Evolutionary conservation across 192 early-diverging fungal genomes (phyloP).

Genomic region (Backusella psychrophila): DNA sequence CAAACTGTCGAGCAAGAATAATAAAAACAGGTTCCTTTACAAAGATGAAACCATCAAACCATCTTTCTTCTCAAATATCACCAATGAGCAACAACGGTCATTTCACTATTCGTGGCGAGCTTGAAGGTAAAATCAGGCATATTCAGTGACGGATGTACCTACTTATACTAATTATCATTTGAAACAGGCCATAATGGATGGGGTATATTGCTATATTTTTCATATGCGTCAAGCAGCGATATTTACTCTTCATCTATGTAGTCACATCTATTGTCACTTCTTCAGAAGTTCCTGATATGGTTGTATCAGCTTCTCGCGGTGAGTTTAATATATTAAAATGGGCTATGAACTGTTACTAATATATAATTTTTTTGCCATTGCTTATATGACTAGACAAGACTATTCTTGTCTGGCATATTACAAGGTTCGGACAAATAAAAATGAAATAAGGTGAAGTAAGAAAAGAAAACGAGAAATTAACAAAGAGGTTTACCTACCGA

Average conservation of each 20-base stretch:
- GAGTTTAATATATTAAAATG: slow-evolving; percentile 29
- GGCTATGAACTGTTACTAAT: neutral
- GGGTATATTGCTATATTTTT: slow-evolving; percentile 13
- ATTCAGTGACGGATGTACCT: neutral
- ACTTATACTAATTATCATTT: slow-evolving; percentile 4
- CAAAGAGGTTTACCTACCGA: neutral
- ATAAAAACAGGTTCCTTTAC: neutral
- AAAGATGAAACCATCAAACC: neutral
- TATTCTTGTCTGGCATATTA: slow-evolving; percentile 94
- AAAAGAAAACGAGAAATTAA: neutral
- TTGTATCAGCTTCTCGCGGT: slow-evolving; percentile 94
- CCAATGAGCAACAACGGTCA: slow-evolving; percentile 16
- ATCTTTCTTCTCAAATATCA: slow-evolving; percentile 4
- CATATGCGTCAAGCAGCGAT: neutral
- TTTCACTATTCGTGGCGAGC: slow-evolving; percentile 26
- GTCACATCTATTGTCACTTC: slow-evolving; percentile 97
- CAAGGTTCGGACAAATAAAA: slow-evolving; percentile 25
- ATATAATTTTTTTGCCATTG: neutral
- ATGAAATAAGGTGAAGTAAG: neutral
- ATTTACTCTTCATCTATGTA: neutral
- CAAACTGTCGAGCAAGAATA: neutral
- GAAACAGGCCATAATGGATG: slow-evolving; percentile 32
- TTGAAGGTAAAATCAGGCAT: slow-evolving; percentile 20
- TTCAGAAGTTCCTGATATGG: slow-evolving; percentile 90
- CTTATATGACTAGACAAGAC: slow-evolving; percentile 76